phyloP scores from a whole-genome alignment of 2,329 filamentous ascomycete species.

The Pseudogymnoascus sp. region DNA sequence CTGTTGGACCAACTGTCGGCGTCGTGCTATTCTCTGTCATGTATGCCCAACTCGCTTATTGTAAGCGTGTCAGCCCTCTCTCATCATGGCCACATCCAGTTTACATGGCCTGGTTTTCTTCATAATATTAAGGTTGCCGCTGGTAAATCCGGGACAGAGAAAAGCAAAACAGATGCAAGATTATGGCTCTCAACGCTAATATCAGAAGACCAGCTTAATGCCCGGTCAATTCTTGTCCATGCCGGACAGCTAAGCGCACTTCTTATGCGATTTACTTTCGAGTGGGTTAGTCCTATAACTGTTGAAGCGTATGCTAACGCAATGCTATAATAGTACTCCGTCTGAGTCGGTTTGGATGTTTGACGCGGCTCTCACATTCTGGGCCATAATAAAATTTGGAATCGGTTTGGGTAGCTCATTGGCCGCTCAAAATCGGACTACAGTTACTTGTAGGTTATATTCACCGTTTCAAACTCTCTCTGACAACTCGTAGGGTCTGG shows the following conservation, averaged over 20 bases:
- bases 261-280: slow-evolving; percentile 16
- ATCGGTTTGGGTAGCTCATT: background rate
- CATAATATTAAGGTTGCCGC: slow-evolving; percentile 17
- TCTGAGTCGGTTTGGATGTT: slow-evolving; percentile 16
- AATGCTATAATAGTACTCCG: slow-evolving; percentile 9
- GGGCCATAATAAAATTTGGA: slow-evolving; percentile 17
- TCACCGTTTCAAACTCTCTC: background rate
- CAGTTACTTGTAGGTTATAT: slow-evolving; percentile 14
- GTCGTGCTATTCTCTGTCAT: slow-evolving; percentile 15
- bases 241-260: slow-evolving; percentile 16
- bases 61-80: slow-evolving; percentile 18
- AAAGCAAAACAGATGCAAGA: slow-evolving; percentile 15
- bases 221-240: slow-evolving; percentile 17
- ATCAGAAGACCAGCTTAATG: slow-evolving; percentile 13
- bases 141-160: slow-evolving; percentile 17
- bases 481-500: slow-evolving; percentile 15
- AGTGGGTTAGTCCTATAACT: slow-evolving; percentile 12
- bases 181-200: slow-evolving; percentile 14
- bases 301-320: background rate
- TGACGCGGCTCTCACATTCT: slow-evolving; percentile 15
- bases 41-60: slow-evolving; percentile 16
- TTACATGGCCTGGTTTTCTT: slow-evolving; percentile 18
- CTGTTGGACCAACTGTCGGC: slow-evolving; percentile 16
- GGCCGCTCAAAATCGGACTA: background rate
- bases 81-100: slow-evolving; percentile 17